phyloP scores from a whole-genome alignment of 768 basidiomycete genomes.

The Mycena filopes region DNA sequence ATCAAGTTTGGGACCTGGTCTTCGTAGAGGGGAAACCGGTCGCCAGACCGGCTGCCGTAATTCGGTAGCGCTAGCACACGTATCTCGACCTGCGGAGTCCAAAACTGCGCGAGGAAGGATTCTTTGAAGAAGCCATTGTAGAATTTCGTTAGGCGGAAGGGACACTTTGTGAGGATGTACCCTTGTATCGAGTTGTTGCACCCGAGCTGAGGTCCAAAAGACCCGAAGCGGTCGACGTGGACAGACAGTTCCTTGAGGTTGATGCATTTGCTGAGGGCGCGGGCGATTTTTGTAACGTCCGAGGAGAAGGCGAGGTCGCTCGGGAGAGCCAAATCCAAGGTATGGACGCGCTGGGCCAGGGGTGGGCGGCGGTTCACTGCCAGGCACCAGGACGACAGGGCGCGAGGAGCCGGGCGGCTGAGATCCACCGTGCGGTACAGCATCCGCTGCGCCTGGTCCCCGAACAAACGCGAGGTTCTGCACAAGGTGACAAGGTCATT shows the following conservation, averaged over 20 bases:
- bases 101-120: conserved; percentile 21
- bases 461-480: conserved; percentile 24
- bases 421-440: conserved; percentile 23
- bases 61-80: conserved; percentile 17
- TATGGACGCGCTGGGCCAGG: conserved; percentile 21
- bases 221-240: neutral
- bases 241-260: conserved; percentile 22
- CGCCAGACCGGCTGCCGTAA: neutral
- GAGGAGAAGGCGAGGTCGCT: conserved; percentile 11
- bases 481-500: conserved; percentile 22
- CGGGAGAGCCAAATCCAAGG: conserved; percentile 6
- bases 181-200: conserved; percentile 6
- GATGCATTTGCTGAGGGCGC: conserved; percentile 23
- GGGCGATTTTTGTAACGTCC: conserved; percentile 9
- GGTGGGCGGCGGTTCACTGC: conserved; percentile 15
- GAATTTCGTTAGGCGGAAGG: conserved; percentile 29
- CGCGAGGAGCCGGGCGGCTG: neutral
- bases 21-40: conserved; percentile 14
- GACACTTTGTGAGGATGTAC: conserved; percentile 21
- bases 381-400: conserved; percentile 20
- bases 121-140: conserved; percentile 20
- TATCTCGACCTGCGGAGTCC: conserved; percentile 23
- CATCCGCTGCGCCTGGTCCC: conserved; percentile 19
- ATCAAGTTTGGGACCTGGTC: conserved; percentile 30
- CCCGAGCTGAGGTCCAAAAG: neutral